phyloP scores from a whole-genome alignment of 805 yeast genomes.

The Komagataella kurtzmanii region DNA sequence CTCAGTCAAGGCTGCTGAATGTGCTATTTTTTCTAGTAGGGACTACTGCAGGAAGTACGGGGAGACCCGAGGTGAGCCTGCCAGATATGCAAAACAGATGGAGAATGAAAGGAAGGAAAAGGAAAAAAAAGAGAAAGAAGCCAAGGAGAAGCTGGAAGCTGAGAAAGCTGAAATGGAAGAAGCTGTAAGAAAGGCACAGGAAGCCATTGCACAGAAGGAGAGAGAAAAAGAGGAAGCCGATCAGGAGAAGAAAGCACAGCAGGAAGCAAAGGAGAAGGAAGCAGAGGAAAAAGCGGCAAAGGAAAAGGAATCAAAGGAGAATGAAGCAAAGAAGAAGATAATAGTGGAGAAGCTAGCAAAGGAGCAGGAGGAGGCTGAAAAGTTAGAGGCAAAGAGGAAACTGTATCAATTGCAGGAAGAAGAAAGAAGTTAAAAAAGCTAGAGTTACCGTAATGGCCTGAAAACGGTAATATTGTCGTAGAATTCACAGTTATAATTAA shows the following conservation, averaged over 20 bases:
- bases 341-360: no score
- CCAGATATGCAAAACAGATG: not conserved
- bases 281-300: not conserved
- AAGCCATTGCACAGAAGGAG: not conserved
- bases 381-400: not conserved
- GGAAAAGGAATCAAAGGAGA: not conserved
- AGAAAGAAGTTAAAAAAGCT: not conserved
- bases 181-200: not conserved
- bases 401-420: not conserved
- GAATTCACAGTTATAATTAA: no score
- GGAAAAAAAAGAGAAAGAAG: not conserved
- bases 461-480: no score
- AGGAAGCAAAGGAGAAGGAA: not conserved
- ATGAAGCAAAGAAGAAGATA: not conserved
- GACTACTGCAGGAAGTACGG: constrained; percentile 19
- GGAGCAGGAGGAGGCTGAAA: not conserved
- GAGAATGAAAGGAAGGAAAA: not conserved
- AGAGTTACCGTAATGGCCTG: no score
- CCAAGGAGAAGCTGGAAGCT: not conserved
- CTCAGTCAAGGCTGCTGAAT: constrained; percentile 11
- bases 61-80: constrained; percentile 2
- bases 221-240: not conserved
- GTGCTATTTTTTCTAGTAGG: constrained; percentile 17
- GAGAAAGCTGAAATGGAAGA: not conserved
- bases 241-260: not conserved